Conservation (phyloP, 2,329 filamentous ascomycete species). For the Dothidotthia symphoricarpi region DNA sequence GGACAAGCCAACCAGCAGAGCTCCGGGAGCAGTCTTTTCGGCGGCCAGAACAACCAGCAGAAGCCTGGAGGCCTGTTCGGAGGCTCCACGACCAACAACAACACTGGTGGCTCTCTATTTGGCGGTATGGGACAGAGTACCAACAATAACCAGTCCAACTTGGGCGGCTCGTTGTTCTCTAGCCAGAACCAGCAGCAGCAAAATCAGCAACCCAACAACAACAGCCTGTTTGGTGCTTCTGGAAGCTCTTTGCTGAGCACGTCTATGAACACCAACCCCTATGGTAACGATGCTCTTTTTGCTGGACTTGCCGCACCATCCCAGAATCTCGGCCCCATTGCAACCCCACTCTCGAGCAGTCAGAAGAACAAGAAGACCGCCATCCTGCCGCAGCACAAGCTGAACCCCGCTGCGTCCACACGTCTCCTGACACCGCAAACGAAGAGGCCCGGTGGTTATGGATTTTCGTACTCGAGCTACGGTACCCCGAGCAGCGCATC, state of each 20-base stretch:
- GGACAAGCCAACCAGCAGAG: constrained; percentile 33
- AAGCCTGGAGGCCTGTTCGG: constrained; percentile 47
- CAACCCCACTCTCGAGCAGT: constrained; percentile 77
- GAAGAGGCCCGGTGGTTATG: constrained; percentile 70
- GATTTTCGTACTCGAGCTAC: constrained; percentile 90
- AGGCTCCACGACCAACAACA: constrained; percentile 38
- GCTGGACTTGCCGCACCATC: constrained; percentile 65
- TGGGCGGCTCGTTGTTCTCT: constrained; percentile 45
- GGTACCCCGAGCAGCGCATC: constrained; percentile 73
- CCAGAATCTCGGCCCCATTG: constrained; percentile 80
- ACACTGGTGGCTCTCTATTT: constrained; percentile 49
- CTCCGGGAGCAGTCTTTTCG: constrained; percentile 39
- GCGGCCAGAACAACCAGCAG: constrained; percentile 43
- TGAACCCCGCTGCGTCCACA: constrained; percentile 76
- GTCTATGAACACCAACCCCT: constrained; percentile 71
- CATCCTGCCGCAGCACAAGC: constrained; percentile 81
- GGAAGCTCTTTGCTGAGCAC: constrained; percentile 52
- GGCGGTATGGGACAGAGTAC: constrained; percentile 41
- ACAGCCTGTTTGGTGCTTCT: constrained; percentile 55
- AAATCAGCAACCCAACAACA: constrained; percentile 39
- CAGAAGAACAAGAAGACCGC: constrained; percentile 76
- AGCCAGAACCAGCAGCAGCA: constrained; percentile 45
- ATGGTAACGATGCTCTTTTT: constrained; percentile 85
- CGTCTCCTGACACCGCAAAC: constrained; percentile 75
- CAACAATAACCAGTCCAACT: constrained; percentile 42